These are phyloP conservation scores for Leishmania martiniquensis DNA, from an alignment of 208 protist species.

Conservation along the genomic window DNA sequence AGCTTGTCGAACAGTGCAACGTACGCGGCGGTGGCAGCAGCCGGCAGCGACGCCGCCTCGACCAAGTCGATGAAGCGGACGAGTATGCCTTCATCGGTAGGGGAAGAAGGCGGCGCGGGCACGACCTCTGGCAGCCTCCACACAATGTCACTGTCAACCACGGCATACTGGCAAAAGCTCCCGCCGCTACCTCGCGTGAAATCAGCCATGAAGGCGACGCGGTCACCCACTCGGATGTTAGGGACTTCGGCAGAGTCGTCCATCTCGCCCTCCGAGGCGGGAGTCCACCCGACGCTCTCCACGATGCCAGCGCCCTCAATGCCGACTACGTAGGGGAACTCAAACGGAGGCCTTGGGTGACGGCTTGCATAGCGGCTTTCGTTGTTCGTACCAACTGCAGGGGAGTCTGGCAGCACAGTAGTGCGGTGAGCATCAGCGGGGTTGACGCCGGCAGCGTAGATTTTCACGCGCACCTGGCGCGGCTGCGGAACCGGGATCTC, in stretches of 20 bases:
- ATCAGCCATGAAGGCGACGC: conserved; percentile 70
- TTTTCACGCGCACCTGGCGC: conserved; percentile 60
- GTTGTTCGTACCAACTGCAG: not conserved
- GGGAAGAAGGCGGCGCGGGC: not conserved
- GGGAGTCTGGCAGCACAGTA: conserved; percentile 4
- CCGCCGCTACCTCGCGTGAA: conserved; percentile 41
- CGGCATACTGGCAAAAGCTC: conserved; percentile 74
- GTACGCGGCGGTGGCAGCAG: conserved; percentile 68
- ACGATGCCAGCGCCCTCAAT: conserved; percentile 71
- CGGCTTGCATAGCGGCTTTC: conserved; percentile 14
- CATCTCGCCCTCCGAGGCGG: not conserved
- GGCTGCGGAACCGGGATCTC: conserved; percentile 46
- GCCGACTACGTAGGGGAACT: conserved; percentile 66
- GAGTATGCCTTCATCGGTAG: conserved; percentile 4
- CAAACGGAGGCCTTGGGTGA: conserved; percentile 31
- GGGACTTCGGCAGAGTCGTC: not conserved
- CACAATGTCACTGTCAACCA: conserved; percentile 52
- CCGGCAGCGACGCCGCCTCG: conserved; percentile 70
- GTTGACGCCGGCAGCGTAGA: conserved; percentile 76
- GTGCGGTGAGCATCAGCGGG: conserved; percentile 55
- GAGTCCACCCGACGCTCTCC: conserved; percentile 68
- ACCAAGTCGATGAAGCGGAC: conserved; percentile 62
- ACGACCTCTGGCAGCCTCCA: conserved; percentile 48
- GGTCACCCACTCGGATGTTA: conserved; percentile 53
- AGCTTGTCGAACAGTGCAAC: conserved; percentile 82